Base-by-base conservation (phyloP, 495 filamentous ascomycete genomes). In the Penicillium paradoxum region DNA sequence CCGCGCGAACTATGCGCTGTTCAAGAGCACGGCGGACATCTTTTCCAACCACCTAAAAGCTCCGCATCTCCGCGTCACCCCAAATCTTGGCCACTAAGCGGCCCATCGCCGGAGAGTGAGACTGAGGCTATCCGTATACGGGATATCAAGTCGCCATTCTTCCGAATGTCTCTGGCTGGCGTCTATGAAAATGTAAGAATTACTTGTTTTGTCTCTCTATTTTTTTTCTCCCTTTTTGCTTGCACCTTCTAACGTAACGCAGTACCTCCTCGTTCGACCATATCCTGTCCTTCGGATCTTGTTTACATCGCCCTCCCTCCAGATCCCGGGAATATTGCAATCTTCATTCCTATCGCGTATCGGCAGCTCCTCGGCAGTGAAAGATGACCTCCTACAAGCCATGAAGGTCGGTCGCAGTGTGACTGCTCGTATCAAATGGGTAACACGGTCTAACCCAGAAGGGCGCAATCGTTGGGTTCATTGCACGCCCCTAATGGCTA, bases 241-340 rank as follows among this genome's bases (percentile, higher is more conserved):
- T 9, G 27, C 14, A 8, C 0, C 29, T 19, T 10, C 22, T 34
- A 34, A 51, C 1, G 19, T 15, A 2, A 30, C 15, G 24, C 47
- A 85, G 80, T 86, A 84, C 58, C 71, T 86, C 37, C 77, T 86
- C 25, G 69, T 86, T 44, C 76, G 81, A 22, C 83, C 82, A 4
- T 75, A 77, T 44, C 83, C 82, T 15, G 84, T 81, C 7, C 76
- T 85, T 5, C 78, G 81, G 25, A 79, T 86, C 40, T 71, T 85
- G 13, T 86, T 86, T 62, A 79, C 80, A 18, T 85, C 82, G 1
- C 82, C 81, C 0, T 79, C 80, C 9, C 72, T 85, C 42, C 79
- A 81, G 30, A 75, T 83, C 33, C 80, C 80, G 0, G 80, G 82
- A 6, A 79, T 85, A 47, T 66, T 85, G 4, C 81, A 85, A 51